phyloP scores from a whole-genome alignment of 2,329 filamentous ascomycete genomes.

The Hymenoscyphus scutula region DNA sequence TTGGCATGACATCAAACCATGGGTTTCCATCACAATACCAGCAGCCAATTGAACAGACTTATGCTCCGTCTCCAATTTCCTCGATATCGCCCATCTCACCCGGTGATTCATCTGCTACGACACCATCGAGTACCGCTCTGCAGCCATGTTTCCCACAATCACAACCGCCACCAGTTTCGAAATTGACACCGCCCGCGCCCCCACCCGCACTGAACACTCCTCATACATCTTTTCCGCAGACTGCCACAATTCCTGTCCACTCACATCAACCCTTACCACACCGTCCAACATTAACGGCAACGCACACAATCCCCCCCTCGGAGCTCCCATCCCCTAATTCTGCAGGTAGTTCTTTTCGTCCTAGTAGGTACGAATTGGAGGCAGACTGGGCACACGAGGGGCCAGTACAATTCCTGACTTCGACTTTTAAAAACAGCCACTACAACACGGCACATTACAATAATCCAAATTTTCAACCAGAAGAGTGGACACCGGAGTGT shows the following conservation, averaged over 20 bases:
- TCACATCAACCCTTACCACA: constrained; percentile 22
- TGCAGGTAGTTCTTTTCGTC: constrained; percentile 31
- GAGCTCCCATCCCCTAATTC: constrained; percentile 27
- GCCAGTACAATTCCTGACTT: constrained; percentile 42
- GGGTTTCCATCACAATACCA: constrained; percentile 28
- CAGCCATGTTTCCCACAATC: constrained; percentile 25
- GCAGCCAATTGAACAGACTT: constrained; percentile 28
- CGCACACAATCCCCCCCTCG: constrained; percentile 18
- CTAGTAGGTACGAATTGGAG: constrained; percentile 37
- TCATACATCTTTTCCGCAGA: constrained; percentile 21
- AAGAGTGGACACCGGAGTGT: constrained; percentile 44
- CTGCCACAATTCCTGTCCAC: constrained; percentile 24
- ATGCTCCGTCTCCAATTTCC: constrained; percentile 29
- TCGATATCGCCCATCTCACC: constrained; percentile 34
- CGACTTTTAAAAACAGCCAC: constrained; percentile 63
- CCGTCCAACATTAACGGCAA: constrained; percentile 20
- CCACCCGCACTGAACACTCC: constrained; percentile 22
- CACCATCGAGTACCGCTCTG: constrained; percentile 24
- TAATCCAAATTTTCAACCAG: constrained; percentile 60
- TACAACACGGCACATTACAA: constrained; percentile 67
- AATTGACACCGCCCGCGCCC: constrained; percentile 5
- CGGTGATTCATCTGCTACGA: constrained; percentile 23
- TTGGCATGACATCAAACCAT: constrained; percentile 27
- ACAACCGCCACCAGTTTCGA: constrained; percentile 1
- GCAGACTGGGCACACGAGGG: constrained; percentile 32